Evolutionary conservation across 495 filamentous ascomycete species (phyloP), one percentile per base, ranked within the genome.

Genomic region (Penicillium goetzii): DNA sequence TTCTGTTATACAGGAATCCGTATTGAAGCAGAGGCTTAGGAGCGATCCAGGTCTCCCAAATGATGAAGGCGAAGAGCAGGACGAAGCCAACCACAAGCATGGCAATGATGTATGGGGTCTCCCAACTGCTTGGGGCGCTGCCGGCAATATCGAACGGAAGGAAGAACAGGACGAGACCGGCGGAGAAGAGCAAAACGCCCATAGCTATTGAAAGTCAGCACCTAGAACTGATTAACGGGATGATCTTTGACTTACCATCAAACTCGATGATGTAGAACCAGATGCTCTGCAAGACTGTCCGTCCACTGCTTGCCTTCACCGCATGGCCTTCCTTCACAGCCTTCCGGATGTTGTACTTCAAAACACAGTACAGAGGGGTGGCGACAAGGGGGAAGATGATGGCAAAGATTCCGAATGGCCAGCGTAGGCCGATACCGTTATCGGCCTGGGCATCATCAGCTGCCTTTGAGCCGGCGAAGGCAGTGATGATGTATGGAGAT

Each of bases 341-440:
- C 67, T 88, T 84, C 41, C 65, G 70, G 43, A 81, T 73, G 71
- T 88, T 85, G 58, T 68, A 61, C 53, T 75, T 78, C 49, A 88
- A 79, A 19, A 86, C 68, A 47, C 58, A 56, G 50, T 61, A 72
- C 1, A 88, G 68, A 23, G 86, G 86, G 10, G 76, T 34, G 53
- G 79, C 83, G 56, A 86, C 72, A 54, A 81, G 52, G 2, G 85
- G 86, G 12, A 81, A 78, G 63, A 87, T 74, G 66, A 89, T 87
- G 57, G 81, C 71, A 61, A 85, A 88, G 45, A 76, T 73, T 34
- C 85, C 86, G 62, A 82, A 87, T 25, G 74, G 80, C 88, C 87
- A 89, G 47, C 84, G 76, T 76, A 80, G 86, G 38, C 78, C 78
- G 23, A 81, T 73, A 10, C 81, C 72, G 65, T 80, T 72, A 69